phyloP scores from a whole-genome alignment of 768 basidiomycete genomes.

The Mycena rebaudengoi region DNA sequence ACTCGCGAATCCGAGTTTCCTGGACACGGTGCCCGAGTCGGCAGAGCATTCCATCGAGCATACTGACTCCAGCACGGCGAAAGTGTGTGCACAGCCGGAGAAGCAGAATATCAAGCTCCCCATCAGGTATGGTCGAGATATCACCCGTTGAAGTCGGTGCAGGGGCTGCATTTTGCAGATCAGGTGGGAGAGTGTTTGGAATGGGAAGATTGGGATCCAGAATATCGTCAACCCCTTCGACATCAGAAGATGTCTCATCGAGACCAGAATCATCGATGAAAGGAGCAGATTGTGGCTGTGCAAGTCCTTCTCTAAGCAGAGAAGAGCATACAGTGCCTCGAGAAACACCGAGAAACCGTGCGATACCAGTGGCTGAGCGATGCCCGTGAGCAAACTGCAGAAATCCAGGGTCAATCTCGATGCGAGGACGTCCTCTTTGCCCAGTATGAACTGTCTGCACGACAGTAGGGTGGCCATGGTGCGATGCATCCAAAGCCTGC shows the following conservation, averaged over 20 bases:
- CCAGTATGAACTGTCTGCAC: background rate
- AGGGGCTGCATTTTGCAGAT: no score
- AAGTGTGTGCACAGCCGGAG: conserved; percentile 7
- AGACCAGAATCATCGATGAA: background rate
- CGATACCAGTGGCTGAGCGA: background rate
- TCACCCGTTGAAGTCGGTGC: no score
- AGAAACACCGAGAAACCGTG: background rate
- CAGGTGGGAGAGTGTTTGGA: background rate
- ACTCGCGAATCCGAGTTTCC: conserved; percentile 13
- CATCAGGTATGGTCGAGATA: background rate
- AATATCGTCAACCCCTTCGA: background rate
- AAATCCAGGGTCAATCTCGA: background rate
- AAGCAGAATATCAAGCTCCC: conserved; percentile 18
- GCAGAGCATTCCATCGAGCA: conserved; percentile 28
- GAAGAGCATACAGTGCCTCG: background rate
- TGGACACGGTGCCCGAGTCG: conserved; percentile 14
- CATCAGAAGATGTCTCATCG: background rate
- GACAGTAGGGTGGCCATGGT: background rate
- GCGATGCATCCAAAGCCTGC: background rate
- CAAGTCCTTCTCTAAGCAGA: conserved; percentile 21
- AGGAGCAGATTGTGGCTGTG: conserved; percentile 8
- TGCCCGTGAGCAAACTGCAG: background rate
- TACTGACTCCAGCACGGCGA: conserved; percentile 21
- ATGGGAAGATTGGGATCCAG: background rate
- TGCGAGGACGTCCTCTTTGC: background rate